These are phyloP conservation scores for Fennellomyces sp. DNA, from an alignment of 371 early-diverging fungal genomes.

Conservation along the genomic window DNA sequence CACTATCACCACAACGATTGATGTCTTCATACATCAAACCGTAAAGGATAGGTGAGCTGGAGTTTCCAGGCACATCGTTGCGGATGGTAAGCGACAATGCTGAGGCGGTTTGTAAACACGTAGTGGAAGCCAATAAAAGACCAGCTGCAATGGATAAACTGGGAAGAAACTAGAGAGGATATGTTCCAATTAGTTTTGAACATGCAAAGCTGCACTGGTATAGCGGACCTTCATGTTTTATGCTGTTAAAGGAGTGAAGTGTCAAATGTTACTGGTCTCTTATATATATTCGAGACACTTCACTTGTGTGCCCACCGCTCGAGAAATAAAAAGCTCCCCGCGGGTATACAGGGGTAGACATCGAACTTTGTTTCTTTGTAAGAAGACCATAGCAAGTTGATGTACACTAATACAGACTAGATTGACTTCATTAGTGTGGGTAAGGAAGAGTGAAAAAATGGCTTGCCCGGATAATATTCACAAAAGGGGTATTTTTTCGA, in stretches of 20 bases:
- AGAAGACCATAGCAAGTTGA: no score
- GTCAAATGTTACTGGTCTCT: neutral
- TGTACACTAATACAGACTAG: neutral
- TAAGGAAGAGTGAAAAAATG: no score
- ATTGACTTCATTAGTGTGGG: no score
- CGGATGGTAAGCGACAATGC: slow-evolving; percentile 22
- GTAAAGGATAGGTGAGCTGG: slow-evolving; percentile 21
- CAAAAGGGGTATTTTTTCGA: neutral
- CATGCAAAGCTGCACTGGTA: no score
- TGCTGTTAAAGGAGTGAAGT: neutral
- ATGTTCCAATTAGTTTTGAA: no score
- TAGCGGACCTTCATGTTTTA: neutral
- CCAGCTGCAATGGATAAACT: neutral
- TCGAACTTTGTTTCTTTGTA: neutral
- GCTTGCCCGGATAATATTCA: slow-evolving; percentile 4
- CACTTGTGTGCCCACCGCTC: no score
- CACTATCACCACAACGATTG: slow-evolving; percentile 24
- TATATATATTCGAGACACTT: neutral
- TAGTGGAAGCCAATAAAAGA: neutral
- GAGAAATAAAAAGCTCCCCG: neutral
- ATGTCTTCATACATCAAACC: slow-evolving; percentile 32
- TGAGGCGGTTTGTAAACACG: neutral
- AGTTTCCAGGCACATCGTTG: slow-evolving; percentile 26
- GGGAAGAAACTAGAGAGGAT: no score
- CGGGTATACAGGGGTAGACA: no score